Evolutionary conservation across 139 green algal genomes (phyloP), one percentile per base, ranked within the genome.

Genomic region (Asterochloris sp.): DNA sequence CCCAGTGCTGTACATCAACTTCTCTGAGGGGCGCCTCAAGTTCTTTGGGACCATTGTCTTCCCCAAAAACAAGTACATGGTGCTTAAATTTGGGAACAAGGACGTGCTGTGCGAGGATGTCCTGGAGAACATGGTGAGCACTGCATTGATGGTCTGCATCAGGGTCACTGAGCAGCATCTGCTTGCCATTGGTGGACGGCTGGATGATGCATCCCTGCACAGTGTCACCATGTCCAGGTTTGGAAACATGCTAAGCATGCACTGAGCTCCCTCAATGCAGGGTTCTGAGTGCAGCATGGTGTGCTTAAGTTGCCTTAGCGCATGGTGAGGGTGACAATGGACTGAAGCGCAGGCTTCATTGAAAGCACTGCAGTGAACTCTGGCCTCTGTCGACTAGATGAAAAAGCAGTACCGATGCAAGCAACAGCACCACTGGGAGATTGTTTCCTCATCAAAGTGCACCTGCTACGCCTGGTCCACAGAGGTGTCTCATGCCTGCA

Each of bases 1-100:
- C 80, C 95, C 95, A 0, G 88, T 97, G 62, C 83, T 98, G 87
- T 97, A 98, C 87, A 80, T 98, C 13, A 90, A 98, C 78, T 97
- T 97, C 82, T 91, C 92, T 0, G 73, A 84, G 27, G 94, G 94
- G 0, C 86, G 91, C 12, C 86, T 97, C 23, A 96, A 97, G 86
- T 86, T 97, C 71, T 85, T 89, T 61, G 95, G 95, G 64, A 96
- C 90, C 13, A 86, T 96, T 29, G 84, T 93, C 13, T 95, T 95
- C 81, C 90, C 93, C 63, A 89, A 87, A 23, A 93, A 92, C 81
- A 93, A 92, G 83, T 98, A 96, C 89, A 80, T 96, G 83, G 85
- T 93, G 79, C 83, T 98, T 73, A 86, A 86, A 29, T 76, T 95
- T 74, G 86, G 79, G 15, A 47, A 79, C 27, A 88, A 88, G 75